Evolutionary conservation across 805 yeast genomes (phyloP).

Genomic region (Nakazawaea laoshanensis): DNA sequence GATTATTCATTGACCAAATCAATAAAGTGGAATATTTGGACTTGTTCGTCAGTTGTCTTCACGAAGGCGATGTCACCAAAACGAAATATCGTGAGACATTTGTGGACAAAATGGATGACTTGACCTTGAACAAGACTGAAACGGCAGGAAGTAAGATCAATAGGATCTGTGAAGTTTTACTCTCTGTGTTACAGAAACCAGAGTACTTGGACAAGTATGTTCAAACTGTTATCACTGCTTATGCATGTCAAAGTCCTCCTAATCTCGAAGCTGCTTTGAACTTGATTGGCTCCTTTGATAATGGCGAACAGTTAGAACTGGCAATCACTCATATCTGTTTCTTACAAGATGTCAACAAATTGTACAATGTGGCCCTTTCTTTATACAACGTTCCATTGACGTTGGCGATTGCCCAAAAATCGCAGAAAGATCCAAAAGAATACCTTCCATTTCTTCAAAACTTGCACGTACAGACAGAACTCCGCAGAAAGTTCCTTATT

Average conservation of each 20-base stretch:
- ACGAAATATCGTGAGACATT: constrained; percentile 84
- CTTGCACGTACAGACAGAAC: constrained; percentile 56
- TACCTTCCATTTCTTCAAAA: constrained; percentile 86
- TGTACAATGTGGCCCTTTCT: constrained; percentile 75
- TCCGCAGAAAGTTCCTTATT: constrained; percentile 65
- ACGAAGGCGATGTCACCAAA: constrained; percentile 75
- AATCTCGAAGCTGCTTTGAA: constrained; percentile 67
- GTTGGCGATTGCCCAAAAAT: constrained; percentile 83
- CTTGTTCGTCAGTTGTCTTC: constrained; percentile 76
- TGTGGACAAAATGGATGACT: no score
- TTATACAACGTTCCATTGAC: constrained; percentile 77
- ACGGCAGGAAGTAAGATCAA: constrained; percentile 45
- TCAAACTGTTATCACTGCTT: constrained; percentile 81
- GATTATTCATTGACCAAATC: constrained; percentile 61
- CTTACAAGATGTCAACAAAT: constrained; percentile 77
- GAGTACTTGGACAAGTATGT: constrained; percentile 48
- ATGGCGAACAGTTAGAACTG: constrained; percentile 40
- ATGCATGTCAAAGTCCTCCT: constrained; percentile 88
- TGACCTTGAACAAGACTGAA: constrained; percentile 19
- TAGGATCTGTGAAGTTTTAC: constrained; percentile 63
- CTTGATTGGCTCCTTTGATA: constrained; percentile 46
- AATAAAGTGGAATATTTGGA: constrained; percentile 72
- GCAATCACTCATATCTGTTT: constrained; percentile 82
- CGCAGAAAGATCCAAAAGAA: constrained; percentile 97
- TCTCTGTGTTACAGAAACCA: constrained; percentile 45